These are phyloP conservation scores for Cladosporium sp. DNA, from an alignment of 2,329 filamentous ascomycete genomes.

Conservation along the genomic window DNA sequence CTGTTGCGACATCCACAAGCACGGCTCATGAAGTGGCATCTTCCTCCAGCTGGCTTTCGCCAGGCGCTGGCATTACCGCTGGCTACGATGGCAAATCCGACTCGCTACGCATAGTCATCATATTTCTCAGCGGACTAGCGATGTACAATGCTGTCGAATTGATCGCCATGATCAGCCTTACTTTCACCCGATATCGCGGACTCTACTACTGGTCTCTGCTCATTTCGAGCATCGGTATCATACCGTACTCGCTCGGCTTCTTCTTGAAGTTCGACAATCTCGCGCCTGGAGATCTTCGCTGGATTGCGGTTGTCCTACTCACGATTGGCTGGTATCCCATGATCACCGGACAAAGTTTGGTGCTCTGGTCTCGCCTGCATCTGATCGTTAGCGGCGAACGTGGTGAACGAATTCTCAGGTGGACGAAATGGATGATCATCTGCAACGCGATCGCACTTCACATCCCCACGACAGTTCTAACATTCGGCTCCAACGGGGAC, in stretches of 20 bases:
- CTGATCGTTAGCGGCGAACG: conserved; percentile 52
- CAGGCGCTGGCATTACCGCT: conserved; percentile 32
- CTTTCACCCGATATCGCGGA: conserved; percentile 51
- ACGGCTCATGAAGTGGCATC: conserved; percentile 17
- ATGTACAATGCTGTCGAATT: conserved; percentile 50
- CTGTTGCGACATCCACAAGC: conserved; percentile 8
- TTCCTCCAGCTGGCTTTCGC: conserved; percentile 32
- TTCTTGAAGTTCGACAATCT: conserved; percentile 47
- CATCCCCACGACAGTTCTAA: conserved; percentile 56
- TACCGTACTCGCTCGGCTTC: conserved; percentile 53
- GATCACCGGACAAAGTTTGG: conserved; percentile 63
- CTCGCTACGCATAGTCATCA: conserved; percentile 34
- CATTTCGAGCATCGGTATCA: conserved; percentile 46
- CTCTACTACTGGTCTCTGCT: conserved; percentile 55
- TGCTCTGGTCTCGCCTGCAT: conserved; percentile 65
- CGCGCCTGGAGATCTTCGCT: conserved; percentile 36
- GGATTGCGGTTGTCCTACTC: conserved; percentile 29
- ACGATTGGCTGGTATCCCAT: conserved; percentile 61
- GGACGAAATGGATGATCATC: conserved; percentile 61
- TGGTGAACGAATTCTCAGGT: conserved; percentile 51
- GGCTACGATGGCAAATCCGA: conserved; percentile 34
- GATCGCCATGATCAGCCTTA: conserved; percentile 49
- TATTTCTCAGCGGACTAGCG: conserved; percentile 35
- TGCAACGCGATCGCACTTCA: conserved; percentile 57
- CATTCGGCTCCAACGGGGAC: conserved; percentile 53